Base-by-base conservation (phyloP, 495 filamentous ascomycete species). In the Daldinia grandis region DNA sequence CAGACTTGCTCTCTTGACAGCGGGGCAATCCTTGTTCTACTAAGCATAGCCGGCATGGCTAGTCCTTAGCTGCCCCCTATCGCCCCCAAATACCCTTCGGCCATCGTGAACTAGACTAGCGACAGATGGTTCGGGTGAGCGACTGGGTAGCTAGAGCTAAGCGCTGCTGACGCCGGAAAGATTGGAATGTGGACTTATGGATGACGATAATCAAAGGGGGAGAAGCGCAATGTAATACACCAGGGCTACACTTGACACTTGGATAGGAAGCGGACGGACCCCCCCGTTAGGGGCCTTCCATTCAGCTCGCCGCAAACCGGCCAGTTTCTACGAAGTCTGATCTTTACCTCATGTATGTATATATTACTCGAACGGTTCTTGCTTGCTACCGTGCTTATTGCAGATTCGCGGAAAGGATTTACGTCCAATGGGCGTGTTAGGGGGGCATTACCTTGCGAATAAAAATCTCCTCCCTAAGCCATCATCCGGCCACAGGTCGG, bases 401-500 rank as follows among this genome's bases (percentile, higher is more conserved):
- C 42, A 64, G 24, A 31, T 21, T 28, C 6, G 1, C 40, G 40
- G 53, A 28, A 66, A 12, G 58, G 17, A 35, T 38, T 31, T 17
- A 40, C 38, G 30, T 24, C 55, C 56, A 56, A 67, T 60, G 5
- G 24, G 56, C 47, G 47, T 12, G 25, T 50, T 35, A 35, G 35
- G 17, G 17, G 6, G 49, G 49, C 8, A 68, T 58, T 27, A 21
- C 28, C 47, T 62, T 14, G 27, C 47, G 31, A 53, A 47, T 19
- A 21, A 4, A 14, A 40, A 17, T 51, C 60, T 57, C 44, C 57
- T 51, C 60, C 64, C 40, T 54, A 35, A 38, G 58, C 33, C 58
- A 28, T 60, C 42, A 30, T 51, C 49, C 58, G 62, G 63, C 47
- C 58, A 28, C 44, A 47, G 58, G 56, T 72, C 61, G 65, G 65